Base-by-base conservation (phyloP, 2,329 filamentous ascomycete genomes). In the Gyromitra esculenta region DNA sequence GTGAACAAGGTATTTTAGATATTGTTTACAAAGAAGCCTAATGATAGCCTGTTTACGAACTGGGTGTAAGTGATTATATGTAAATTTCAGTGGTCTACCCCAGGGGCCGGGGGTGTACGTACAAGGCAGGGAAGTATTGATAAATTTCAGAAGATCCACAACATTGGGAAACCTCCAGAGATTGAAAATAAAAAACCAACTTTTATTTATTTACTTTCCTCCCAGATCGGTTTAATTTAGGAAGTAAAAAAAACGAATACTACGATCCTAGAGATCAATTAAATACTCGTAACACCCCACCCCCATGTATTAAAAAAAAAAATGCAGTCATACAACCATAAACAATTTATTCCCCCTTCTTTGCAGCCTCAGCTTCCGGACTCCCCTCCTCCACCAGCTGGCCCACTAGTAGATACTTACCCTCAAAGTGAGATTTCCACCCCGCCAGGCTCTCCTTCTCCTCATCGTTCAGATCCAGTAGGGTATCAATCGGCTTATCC, bases 361-460 rank as follows among this genome's bases (percentile, higher is more conserved):
- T 85, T 79, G 87, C 86, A 5, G 89, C 85, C 11, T 88, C 87
- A 77, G 89, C 89, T 62, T 89, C 86, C 69, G 68, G 70, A 41
- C 68, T 73, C 52, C 81, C 83, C 78, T 85, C 83, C 81, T 81
- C 78, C 11, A 97, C 92, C 81, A 99, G 84, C 84, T 89, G 91
- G 21, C 96, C 96, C 13, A 99, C 93, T n/a, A 98, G 89, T 31
- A 97, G 86, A 84, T 99, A 99, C 87, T 99, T 98, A 84, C 95
- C 92, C 77, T 88, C 85, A 83, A 99, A 99, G 79, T 94, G 88
- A 85, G 96, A 93, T 86, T 97, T 94, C 96, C 96, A 99, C 1
- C 92, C 93, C 81, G 88, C 84, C 62, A 93, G 83, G 2, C 88
- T 85, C 4, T 85, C 84, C 60, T 85, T 86, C 82, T 94, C 91